Evolutionary conservation across 495 filamentous ascomycete species (phyloP), one percentile per base, ranked within the genome.

Genomic region (Penicillium bialowiezense): DNA sequence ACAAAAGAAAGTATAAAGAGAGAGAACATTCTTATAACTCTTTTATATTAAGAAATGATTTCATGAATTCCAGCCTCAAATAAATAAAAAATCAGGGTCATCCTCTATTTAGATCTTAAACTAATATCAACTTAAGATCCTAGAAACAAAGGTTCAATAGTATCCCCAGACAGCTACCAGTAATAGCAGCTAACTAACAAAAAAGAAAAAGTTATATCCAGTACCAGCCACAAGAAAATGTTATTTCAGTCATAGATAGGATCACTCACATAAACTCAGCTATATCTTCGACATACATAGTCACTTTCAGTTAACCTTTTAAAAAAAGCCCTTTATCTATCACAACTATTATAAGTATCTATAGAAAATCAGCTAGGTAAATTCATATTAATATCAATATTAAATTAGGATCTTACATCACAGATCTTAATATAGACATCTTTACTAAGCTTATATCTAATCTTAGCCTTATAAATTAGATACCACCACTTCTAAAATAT

Each of bases 401-500:
- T 23, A 13, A 41, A 35, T 41, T 21, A 14, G 32, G 26, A 31
- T 41, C 48, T 54, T 24, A 61, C 39, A 51, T 65, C 51, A 17
- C 38, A 35, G 15, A 68, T 53, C 34, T 68, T 61, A 17, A 65
- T 42, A 10, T 41, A 37, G 19, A 35, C 52, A 45, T 65, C 57
- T 52, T 65, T 68, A 36, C 55, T 56, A 1, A 63, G 55, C 35
- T 41, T 36, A 28, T 57, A 31, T 44, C 54, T 51, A 34, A 57
- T 43, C 41, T 55, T 50, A 13, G 45, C 49, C 50, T 65, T 62
- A 7, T 59, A 56, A 21, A 68, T 48, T 8, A 70, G 58, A 48
- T 59, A 48, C 56, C 54, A 72, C 55, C 54, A 64, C 47, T 73
- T 73, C 67, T 45, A 73, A 41, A 69, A 73, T 49, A 44, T 50